Conservation (phyloP, 2,329 filamentous ascomycete genomes). For the Scortechinia acanthostroma region DNA sequence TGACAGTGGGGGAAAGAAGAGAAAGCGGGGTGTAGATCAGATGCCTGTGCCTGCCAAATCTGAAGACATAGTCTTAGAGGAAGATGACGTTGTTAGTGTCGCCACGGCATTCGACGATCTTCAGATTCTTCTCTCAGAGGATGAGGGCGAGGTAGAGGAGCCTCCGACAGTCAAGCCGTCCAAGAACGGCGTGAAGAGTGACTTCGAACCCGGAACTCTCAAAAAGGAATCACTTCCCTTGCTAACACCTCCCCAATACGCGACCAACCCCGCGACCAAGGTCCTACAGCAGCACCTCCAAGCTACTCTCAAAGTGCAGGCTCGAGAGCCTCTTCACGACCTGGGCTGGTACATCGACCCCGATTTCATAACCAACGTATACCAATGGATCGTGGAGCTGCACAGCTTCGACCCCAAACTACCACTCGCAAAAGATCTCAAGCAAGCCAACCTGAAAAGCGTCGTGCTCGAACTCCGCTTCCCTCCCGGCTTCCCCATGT, state of each 20-base stretch:
- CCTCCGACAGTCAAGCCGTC: too few relatives aligned
- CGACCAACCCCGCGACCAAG: conserved; percentile 50
- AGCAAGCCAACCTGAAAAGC: conserved; percentile 47
- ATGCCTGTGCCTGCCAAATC: too few relatives aligned
- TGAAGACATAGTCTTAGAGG: too few relatives aligned
- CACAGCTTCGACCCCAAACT: conserved; percentile 70
- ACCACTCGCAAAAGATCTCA: conserved; percentile 72
- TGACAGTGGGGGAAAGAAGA: too few relatives aligned
- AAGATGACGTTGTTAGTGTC: not conserved
- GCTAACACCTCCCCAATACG: conserved; percentile 60
- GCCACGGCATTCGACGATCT: not conserved
- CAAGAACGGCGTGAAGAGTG: too few relatives aligned
- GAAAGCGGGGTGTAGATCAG: not conserved
- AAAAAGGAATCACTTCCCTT: conserved; percentile 53
- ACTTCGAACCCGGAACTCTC: conserved; percentile 61
- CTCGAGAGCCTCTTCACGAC: conserved; percentile 47
- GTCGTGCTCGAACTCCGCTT: conserved; percentile 80
- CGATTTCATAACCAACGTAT: conserved; percentile 63
- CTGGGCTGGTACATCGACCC: conserved; percentile 80
- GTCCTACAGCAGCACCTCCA: conserved; percentile 59
- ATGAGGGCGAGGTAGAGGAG: not conserved
- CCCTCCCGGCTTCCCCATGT: conserved; percentile 66
- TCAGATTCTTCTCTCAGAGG: not conserved
- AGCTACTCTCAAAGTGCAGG: conserved; percentile 57
- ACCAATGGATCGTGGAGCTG: conserved; percentile 86